Conservation (phyloP, 805 yeast species). For the Kazachstania psychrophila region DNA sequence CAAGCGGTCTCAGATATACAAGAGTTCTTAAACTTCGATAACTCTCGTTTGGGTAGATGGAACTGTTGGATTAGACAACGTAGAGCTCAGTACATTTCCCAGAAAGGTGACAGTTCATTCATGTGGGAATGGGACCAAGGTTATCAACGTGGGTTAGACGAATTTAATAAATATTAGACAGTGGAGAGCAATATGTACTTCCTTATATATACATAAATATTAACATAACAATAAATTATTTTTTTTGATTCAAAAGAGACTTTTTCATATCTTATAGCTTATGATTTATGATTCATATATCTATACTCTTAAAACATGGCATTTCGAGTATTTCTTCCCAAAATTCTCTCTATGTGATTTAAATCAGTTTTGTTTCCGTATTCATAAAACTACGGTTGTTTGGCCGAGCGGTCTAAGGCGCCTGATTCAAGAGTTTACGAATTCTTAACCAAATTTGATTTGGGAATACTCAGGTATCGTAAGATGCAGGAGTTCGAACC, state of each 20-base stretch:
- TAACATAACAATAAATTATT: too few species aligned
- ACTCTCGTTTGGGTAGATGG: conserved; percentile 64
- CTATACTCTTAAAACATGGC: too few species aligned
- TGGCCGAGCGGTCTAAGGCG: conserved; percentile 28
- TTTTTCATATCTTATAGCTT: too few species aligned
- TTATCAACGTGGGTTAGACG: conserved; percentile 49
- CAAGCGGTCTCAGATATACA: conserved; percentile 67
- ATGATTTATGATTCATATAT: too few species aligned
- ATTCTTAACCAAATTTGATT: conserved; percentile 4
- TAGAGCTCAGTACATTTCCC: conserved; percentile 46
- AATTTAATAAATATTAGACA: conserved; percentile 14
- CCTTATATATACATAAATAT: too few species aligned
- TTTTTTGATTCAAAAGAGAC: too few species aligned
- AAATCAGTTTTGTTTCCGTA: too few species aligned
- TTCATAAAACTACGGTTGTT: too few species aligned
- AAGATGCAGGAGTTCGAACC: conserved; percentile 26
- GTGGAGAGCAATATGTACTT: too few species aligned
- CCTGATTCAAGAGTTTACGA: conserved; percentile 20
- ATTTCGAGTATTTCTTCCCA: too few species aligned
- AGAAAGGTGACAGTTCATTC: conserved; percentile 46
- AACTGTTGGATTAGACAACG: conserved; percentile 62
- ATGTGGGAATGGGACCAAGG: conserved; percentile 92
- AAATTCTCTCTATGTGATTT: too few species aligned
- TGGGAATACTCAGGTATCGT: conserved; percentile 23
- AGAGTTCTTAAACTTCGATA: conserved; percentile 60